phyloP scores from a whole-genome alignment of 371 early-diverging fungal genomes.

The Lichtheimia corymbifera region DNA sequence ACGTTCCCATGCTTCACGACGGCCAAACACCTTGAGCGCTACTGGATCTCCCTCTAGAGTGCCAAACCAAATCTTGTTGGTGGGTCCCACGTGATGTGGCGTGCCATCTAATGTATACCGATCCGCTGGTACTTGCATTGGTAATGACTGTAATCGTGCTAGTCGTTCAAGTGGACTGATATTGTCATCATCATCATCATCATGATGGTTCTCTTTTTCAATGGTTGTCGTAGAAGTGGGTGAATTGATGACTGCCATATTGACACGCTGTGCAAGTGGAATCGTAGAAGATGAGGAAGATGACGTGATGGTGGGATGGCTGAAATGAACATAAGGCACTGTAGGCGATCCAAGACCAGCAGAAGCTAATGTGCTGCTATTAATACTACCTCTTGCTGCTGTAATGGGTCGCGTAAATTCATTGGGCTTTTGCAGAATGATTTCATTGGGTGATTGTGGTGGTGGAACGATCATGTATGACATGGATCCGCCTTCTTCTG shows the following conservation, averaged over 20 bases:
- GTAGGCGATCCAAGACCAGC: constrained; percentile 16
- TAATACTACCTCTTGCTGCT: constrained; percentile 11
- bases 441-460: constrained; percentile 44
- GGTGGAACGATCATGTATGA: constrained; percentile 11
- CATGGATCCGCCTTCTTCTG: constrained; percentile 1
- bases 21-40: constrained; percentile 38
- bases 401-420: constrained; percentile 27
- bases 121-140: neutral
- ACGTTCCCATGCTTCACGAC: constrained; percentile 52
- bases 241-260: constrained; percentile 10
- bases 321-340: constrained; percentile 17
- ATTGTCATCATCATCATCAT: constrained; percentile 17
- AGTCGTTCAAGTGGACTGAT: constrained; percentile 45
- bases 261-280: constrained; percentile 28
- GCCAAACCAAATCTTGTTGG: constrained; percentile 43
- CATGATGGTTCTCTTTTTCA: constrained; percentile 9
- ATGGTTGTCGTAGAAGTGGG: constrained; percentile 29
- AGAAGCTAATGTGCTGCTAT: constrained; percentile 28
- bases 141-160: constrained; percentile 11
- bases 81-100: constrained; percentile 36
- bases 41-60: constrained; percentile 10
- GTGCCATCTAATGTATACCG: constrained; percentile 12
- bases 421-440: constrained; percentile 43
- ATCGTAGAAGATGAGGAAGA: constrained; percentile 23
- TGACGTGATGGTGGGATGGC: constrained; percentile 28